These are phyloP conservation scores for Achaetomiella virescens DNA, from an alignment of 495 filamentous ascomycete species.

Conservation along the genomic window DNA sequence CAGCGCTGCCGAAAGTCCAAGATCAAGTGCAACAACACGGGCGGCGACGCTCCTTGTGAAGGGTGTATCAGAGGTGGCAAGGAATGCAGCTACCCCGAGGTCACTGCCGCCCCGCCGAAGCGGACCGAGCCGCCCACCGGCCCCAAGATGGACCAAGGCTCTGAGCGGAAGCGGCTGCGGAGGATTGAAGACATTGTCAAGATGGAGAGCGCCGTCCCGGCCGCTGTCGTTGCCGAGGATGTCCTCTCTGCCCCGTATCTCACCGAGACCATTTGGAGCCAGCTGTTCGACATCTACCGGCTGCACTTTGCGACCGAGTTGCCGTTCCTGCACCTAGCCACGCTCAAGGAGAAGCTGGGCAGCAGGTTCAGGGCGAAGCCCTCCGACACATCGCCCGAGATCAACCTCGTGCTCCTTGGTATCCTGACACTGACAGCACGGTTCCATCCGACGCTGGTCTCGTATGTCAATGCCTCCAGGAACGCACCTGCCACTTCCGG, in stretches of 20 bases:
- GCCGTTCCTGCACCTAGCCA: conserved; percentile 75
- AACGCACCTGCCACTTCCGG: conserved; percentile 23
- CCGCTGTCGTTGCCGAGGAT: conserved; percentile 37
- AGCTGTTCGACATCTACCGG: conserved; percentile 73
- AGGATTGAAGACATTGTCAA: conserved; percentile 46
- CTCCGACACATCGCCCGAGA: conserved; percentile 41
- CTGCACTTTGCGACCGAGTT: conserved; percentile 76
- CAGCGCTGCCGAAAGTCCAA: conserved; percentile 72
- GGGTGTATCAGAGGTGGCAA: conserved; percentile 70
- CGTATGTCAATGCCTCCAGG: conserved; percentile 47
- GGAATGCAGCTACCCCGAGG: conserved; percentile 69
- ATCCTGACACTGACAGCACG: conserved; percentile 75
- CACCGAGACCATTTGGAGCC: conserved; percentile 63
- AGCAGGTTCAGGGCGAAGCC: conserved; percentile 36
- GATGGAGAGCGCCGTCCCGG: conserved; percentile 30
- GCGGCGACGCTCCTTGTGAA: conserved; percentile 62
- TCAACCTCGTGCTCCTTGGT: conserved; percentile 65
- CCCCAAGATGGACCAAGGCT: conserved; percentile 52
- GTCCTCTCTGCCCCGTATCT: conserved; percentile 49
- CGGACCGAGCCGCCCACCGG: conserved; percentile 45
- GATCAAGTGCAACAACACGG: conserved; percentile 73
- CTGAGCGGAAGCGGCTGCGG: conserved; percentile 56
- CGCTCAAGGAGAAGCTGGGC: conserved; percentile 55
- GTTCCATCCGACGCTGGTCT: conserved; percentile 64
- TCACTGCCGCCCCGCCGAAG: conserved; percentile 51